Base-by-base conservation (phyloP, 2,329 filamentous ascomycete species). In the Apiospora aurea region DNA sequence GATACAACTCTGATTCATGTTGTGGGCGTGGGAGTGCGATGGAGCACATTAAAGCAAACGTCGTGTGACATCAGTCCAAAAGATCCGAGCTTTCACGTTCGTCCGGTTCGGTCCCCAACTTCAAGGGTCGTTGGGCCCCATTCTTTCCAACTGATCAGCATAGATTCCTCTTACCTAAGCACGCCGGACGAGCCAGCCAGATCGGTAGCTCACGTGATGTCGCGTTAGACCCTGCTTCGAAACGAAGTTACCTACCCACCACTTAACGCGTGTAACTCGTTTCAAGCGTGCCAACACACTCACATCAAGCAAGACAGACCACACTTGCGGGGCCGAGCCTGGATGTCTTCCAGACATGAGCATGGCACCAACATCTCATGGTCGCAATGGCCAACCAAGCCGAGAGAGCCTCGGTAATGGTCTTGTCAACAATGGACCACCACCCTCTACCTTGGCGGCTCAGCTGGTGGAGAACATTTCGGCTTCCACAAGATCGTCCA, bases 391-490 rank as follows among this genome's bases (percentile, higher is more conserved):
- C 13, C 73, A 74, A 61, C 75, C 75, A 70, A 75, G 74, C 67
- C 78, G 74, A 38, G 78, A 79, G 34, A 72, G 57, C 69, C 69
- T 77, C 67, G 67, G 72, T 47, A 78, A 77, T 73, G 75, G 74
- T 49, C 69, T 69, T 43, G 70, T 77, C 70, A 73, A 76, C 47
- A 73, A 79, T 70, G 79, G 72, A 13, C 84, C 85, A 66, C 90
- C 91, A 51, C 93, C 94, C 16, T 97, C 95, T 21, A 97, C 95
- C 13, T 87, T 97, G 78, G 94, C 95, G 70, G 94, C 94, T 16
- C 94, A 97, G 81, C 91, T 98, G 72, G 94, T 96, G 75, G 92
- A 94, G 79, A 94, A 94, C 80, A 91, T 95, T 74, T 90, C 92
- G 61, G 88, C 92, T 29, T 89, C 89, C 69, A 87, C 88, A 69